Evolutionary conservation across 2,329 filamentous ascomycete genomes (phyloP).

Genomic region (Trichophyton rubrum): DNA sequence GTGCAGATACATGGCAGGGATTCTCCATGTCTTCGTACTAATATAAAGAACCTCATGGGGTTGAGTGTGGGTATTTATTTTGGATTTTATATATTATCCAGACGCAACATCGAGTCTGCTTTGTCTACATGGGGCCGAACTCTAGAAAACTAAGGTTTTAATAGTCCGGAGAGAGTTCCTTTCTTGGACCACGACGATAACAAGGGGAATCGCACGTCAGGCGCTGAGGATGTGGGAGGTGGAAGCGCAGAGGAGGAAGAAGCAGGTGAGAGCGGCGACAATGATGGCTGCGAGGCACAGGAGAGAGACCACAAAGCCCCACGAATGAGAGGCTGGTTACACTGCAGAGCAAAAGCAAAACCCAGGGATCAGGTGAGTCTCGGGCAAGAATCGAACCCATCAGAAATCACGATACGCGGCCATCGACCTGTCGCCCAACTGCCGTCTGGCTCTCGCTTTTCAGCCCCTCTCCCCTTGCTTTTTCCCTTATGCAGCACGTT

Average conservation of each 20-base stretch:
- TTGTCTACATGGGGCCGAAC: no score
- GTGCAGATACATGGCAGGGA: no score
- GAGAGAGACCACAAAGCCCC: neutral
- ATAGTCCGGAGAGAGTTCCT: no score
- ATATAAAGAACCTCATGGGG: no score
- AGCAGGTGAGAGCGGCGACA: neutral
- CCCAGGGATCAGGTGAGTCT: neutral
- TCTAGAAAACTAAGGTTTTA: no score
- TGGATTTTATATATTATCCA: no score
- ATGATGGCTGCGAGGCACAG: neutral
- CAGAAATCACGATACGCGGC: neutral
- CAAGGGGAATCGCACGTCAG: no score
- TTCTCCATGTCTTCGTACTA: no score
- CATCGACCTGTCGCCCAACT: neutral
- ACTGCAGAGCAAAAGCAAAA: conserved; percentile 1
- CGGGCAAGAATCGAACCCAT: neutral
- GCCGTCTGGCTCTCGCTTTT: neutral
- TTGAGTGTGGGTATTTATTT: no score
- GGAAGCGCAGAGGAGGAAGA: neutral
- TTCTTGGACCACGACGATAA: no score
- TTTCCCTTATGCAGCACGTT: neutral
- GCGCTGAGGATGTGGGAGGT: no score
- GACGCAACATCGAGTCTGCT: no score
- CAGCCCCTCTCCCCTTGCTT: neutral
- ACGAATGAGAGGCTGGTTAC: neutral